Percentiles rank a stretch among this genome's conserved stretches.
Conservation (phyloP, 2,329 filamentous ascomycete genomes). For the Colletotrichum musae region DNA sequence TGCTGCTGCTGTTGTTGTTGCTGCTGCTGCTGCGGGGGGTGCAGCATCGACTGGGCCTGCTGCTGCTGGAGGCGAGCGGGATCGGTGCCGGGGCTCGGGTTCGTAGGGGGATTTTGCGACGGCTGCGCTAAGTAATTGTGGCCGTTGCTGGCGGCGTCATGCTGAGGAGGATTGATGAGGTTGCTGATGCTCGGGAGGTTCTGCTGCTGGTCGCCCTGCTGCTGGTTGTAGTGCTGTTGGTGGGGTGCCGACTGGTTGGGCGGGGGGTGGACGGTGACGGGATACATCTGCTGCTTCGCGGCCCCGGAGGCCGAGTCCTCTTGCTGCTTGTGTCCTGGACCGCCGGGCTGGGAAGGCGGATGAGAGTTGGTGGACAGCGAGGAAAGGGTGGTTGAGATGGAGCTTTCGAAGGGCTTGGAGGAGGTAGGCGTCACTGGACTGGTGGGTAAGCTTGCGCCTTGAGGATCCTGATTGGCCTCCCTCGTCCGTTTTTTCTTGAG, state of each 20-base stretch:
- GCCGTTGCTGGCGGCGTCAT: slow-evolving; percentile 51
- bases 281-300: slow-evolving; percentile 51
- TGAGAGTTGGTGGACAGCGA: slow-evolving; percentile 42
- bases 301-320: slow-evolving; percentile 39
- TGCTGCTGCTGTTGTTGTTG: slow-evolving; percentile 43
- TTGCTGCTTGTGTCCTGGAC: slow-evolving; percentile 40
- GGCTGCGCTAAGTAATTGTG: slow-evolving; percentile 44
- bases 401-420: slow-evolving; percentile 64
- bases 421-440: slow-evolving; percentile 74
- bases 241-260: slow-evolving; percentile 49
- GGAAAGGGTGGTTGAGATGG: slow-evolving; percentile 44
- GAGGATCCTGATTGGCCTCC: slow-evolving; percentile 83
- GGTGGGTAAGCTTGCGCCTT: slow-evolving; percentile 75
- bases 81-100: slow-evolving; percentile 56
- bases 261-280: slow-evolving; percentile 47
- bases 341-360: slow-evolving; percentile 20
- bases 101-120: slow-evolving; percentile 46
- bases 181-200: slow-evolving; percentile 87
- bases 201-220: slow-evolving; percentile 65
- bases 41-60: slow-evolving; percentile 51
- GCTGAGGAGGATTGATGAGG: slow-evolving; percentile 78
- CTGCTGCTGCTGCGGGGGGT: slow-evolving; percentile 43
- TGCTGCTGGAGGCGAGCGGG: slow-evolving; percentile 54
- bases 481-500: slow-evolving; percentile 99
- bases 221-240: slow-evolving; percentile 48